Evolutionary conservation across 2,329 filamentous ascomycete species (phyloP), one percentile per base, ranked within the genome.

Genomic region (Diplodia corticola): DNA sequence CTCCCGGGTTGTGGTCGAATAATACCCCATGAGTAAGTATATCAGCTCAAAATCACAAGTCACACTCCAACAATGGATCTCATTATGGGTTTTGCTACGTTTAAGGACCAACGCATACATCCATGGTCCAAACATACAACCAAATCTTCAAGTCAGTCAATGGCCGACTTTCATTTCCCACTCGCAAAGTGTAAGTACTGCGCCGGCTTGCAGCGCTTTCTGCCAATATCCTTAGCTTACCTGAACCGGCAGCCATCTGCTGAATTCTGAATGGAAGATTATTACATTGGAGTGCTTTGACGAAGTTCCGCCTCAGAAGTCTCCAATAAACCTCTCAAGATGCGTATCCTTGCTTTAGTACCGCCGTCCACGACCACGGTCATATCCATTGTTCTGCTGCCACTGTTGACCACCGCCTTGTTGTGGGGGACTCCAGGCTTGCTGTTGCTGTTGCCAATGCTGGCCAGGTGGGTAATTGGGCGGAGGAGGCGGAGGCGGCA

Each of bases 391-490:
- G 15, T 53, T 30, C 24, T 63, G 60, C 30, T 51, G 48, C 60
- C 60, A 63, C 6, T 33, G 60, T 20, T 61, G 40, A 4, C 57
- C 57, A 48, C 44, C 17, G 15, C 26, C 17, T 17, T 30, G 54
- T 24, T 59, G 54, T 1, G 48, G 57, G 13, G 40, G 26, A 17
- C 57, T 40, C 40, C 44, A 61, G 4, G 26, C 26, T 20, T 65
- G 63, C 40, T 46, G 61, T 9, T 54, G 53, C 44, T 57, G 63
- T 37, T 55, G 63, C 50, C 57, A 61, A 15, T 48, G 57, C 28
- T 65, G 63, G 15, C 53, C 53, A 20, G 63, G 51, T 22, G 37
- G 30, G 12, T 64, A 64, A 9, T 46, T 53, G 2, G 61, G 48
- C 20, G 61, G 59, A 4, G 30, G 51, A 1, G 57, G 46, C 15